Evolutionary conservation across 345 rosid genomes (phyloP), one percentile per base, ranked within the genome.

Genomic region (Aquilaria malaccensis): DNA sequence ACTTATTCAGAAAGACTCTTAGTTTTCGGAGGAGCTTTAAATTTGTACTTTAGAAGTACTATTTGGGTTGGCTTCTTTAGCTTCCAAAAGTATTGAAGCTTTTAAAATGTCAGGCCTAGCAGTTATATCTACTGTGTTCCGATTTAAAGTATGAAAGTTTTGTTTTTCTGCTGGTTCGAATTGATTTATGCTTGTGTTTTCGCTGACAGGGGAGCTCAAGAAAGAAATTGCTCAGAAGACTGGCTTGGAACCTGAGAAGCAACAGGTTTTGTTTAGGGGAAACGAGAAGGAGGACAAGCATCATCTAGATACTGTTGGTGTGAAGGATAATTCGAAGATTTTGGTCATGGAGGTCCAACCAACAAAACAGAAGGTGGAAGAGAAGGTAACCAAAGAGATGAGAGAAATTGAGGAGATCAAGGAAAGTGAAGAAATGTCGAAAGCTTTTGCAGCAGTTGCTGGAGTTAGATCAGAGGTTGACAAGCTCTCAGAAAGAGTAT

Each of bases 401-500:
- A 65, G 47, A 70, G 67, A 47, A 58, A 52, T 55, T 41, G 77
- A 70, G 62, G 73, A 70, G 64, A 30, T 62, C 30, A 52, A 64
- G 63, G 65, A 62, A 45, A 79, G 53, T 10, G 77, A 72, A 57
- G 86, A 75, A 56, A 76, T 68, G 70, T 62, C 62, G 9, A 85
- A 76, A 74, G 85, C 89, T 48, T 31, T 80, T 30, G 78, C 78
- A 60, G 83, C 89, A 0, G 71, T 93, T 71, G 79, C 61, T 11
- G 75, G 72, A 10, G 76, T 89, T 14, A 64, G 76, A 9, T 75
- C 67, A 45, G 94, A 89, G 76, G 79, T 89, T 41, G 87, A 89
- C 72, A 84, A 76, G 76, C 86, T 93, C 62, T 83, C 89, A 0
- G 93, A 87, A 52, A 82, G 81, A 76, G 98, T 89, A 71, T 76